Percentiles rank a stretch among this genome's conserved stretches.
phyloP scores from a whole-genome alignment of 1,139 yeast genomes.

The Yamadazyma atmosphaerica region DNA sequence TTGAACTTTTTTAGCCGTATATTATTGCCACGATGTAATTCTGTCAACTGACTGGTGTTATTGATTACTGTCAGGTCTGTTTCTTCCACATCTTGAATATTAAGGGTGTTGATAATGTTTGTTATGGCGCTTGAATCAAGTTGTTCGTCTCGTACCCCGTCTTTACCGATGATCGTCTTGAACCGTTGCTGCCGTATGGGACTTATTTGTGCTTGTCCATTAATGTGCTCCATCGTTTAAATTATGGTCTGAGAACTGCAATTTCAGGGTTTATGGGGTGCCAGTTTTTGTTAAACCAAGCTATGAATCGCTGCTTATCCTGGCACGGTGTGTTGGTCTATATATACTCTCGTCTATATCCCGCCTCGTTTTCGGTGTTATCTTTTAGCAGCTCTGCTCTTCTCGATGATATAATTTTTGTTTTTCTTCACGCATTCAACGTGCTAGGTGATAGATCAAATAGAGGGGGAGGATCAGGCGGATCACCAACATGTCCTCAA shows the following conservation, averaged over 20 bases:
- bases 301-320: too few relatives aligned
- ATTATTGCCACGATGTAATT: neutral
- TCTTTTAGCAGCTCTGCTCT: too few relatives aligned
- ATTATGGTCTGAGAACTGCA: too few relatives aligned
- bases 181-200: conserved; percentile 1
- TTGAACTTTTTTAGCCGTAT: conserved; percentile 34
- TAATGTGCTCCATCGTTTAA: too few relatives aligned
- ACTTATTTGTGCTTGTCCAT: too few relatives aligned
- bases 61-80: conserved; percentile 1
- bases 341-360: too few relatives aligned
- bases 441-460: neutral
- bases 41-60: conserved; percentile 2
- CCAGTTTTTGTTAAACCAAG: too few relatives aligned
- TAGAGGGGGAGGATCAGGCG: neutral
- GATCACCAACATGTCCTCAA: too few relatives aligned
- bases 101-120: neutral
- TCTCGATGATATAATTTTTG: neutral
- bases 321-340: too few relatives aligned
- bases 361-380: too few relatives aligned
- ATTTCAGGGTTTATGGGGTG: too few relatives aligned
- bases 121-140: neutral
- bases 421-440: conserved; percentile 1
- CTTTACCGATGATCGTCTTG: too few relatives aligned
- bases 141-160: conserved; percentile 1
- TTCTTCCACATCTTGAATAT: conserved; percentile 1